Percentiles rank a stretch among this genome's conserved stretches.
Evolutionary conservation across 2,329 filamentous ascomycete genomes (phyloP).

Genomic region (Sarocladium brachiariae): DNA sequence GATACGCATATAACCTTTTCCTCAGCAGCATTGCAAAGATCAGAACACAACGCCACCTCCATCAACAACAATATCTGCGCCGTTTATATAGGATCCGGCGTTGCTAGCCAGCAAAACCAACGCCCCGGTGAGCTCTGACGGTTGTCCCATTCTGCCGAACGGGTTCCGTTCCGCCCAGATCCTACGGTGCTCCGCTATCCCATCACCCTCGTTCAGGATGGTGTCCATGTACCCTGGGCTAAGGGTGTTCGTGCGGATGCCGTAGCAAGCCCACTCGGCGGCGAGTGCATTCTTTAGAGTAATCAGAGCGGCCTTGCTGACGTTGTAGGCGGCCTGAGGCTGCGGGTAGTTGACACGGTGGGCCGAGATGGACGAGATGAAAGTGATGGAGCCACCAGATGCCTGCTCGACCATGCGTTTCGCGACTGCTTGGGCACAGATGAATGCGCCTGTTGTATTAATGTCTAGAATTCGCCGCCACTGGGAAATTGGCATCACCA

Average conservation of each 20-base stretch:
- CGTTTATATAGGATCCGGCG: slow-evolving; percentile 62
- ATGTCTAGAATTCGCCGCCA: slow-evolving; percentile 62
- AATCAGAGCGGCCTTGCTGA: slow-evolving; percentile 60
- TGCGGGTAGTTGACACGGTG: slow-evolving; percentile 67
- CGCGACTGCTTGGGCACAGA: slow-evolving; percentile 59
- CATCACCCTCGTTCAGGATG: slow-evolving; percentile 60
- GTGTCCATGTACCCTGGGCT: slow-evolving; percentile 75
- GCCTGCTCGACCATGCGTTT: slow-evolving; percentile 45
- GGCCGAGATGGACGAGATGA: slow-evolving; percentile 62
- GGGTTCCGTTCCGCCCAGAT: slow-evolving; percentile 56
- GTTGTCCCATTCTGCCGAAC: slow-evolving; percentile 56
- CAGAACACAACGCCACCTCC: slow-evolving; percentile 32
- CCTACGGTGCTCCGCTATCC: slow-evolving; percentile 43
- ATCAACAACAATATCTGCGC: slow-evolving; percentile 59
- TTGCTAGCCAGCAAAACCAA: slow-evolving; percentile 54
- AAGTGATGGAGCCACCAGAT: slow-evolving; percentile 51
- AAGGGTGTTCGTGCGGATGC: slow-evolving; percentile 65
- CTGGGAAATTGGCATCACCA: slow-evolving; percentile 50
- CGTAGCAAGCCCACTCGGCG: slow-evolving; percentile 65
- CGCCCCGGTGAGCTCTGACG: slow-evolving; percentile 56
- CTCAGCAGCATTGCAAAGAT: no score
- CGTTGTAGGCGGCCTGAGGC: slow-evolving; percentile 66
- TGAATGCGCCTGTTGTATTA: slow-evolving; percentile 64
- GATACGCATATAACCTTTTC: no score
- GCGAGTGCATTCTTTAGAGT: slow-evolving; percentile 59